Evolutionary conservation across 2,329 filamentous ascomycete genomes (phyloP).

Genomic region (Fusarium marasasianum): DNA sequence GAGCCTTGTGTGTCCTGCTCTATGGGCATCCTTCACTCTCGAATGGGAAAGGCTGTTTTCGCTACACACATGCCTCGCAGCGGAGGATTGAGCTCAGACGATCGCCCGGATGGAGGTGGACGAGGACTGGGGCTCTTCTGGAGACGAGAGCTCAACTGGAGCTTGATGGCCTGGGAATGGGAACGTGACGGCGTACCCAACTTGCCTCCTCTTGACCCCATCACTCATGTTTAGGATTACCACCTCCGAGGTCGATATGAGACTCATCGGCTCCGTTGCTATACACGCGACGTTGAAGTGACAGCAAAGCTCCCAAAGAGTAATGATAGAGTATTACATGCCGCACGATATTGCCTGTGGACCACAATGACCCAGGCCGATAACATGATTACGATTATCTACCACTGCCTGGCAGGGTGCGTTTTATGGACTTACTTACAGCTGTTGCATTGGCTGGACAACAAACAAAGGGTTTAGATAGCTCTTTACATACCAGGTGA

Average conservation of each 20-base stretch:
- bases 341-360: conserved; percentile 18
- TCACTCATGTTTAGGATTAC: conserved; percentile 61
- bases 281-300: conserved; percentile 13
- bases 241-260: conserved; percentile 52
- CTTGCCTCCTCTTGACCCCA: conserved; percentile 56
- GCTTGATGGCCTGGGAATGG: conserved; percentile 83
- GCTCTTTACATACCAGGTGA: conserved; percentile 52
- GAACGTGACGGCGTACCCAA: conserved; percentile 57
- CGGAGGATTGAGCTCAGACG: conserved; percentile 84
- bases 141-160: conserved; percentile 86
- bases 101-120: conserved; percentile 65
- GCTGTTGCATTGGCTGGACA: conserved; percentile 45
- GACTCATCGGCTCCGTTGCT: conserved; percentile 41
- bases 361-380: conserved; percentile 6
- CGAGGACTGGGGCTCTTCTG: conserved; percentile 75
- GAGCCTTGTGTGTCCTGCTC: conserved; percentile 97
- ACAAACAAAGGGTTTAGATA: conserved; percentile 61
- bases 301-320: conserved; percentile 19
- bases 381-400: conserved; percentile 17
- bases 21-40: conserved; percentile 94
- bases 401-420: conserved; percentile 14
- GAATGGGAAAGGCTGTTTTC: conserved; percentile 88
- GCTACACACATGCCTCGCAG: conserved; percentile 80
- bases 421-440: conserved; percentile 35
- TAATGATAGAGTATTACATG: conserved; percentile 29